Evolutionary conservation across 495 filamentous ascomycete species (phyloP), one percentile per base, ranked within the genome.

Genomic region (Rusavskia elegans): DNA sequence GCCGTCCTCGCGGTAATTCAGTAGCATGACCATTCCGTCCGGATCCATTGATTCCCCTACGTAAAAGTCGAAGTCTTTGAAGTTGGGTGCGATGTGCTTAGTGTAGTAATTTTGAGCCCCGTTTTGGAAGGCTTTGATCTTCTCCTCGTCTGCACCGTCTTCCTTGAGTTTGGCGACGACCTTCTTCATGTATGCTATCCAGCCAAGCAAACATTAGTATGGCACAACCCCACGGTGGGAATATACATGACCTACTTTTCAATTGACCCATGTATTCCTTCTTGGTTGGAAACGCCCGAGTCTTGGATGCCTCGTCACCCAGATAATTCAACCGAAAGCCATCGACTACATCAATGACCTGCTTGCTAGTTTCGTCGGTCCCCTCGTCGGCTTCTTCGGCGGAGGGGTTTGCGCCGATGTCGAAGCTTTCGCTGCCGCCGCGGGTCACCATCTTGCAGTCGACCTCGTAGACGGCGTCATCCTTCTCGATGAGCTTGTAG

Each of bases 1-100:
- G 66, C 92, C 92, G 59, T 97, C 93, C 64, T 93, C 89, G 62
- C 90, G 88, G 76, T 95, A 98, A 74, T 97, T 90, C 65, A 96
- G 82, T 51, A 96, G 87, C 52, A 92, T 75, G 62, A 94, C 77
- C 92, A 98, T 97, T 70, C 84, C 89, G 59, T 95, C 86, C 55
- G 81, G 79, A 64, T 94, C 79, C 86, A 89, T 90, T 56, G 78
- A 82, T 75, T 89, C 80, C 66, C 92, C 90, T 60, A 85, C 84
- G 67, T 89, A 85, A 69, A 95, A 87, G 61, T 97, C 92, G 66
- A 81, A 95, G 75, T 98, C 84, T 71, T 90, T 86, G 77, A 94
- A 95, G 70, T 82, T 88, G 68, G 57, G 71, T 39, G 84, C 61
- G 63, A 95, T 79, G 71, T 89, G 87, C 70, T 84, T 78, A 69